Percentiles rank a stretch among this genome's conserved stretches.
These are phyloP conservation scores for Sanghuangporus sanghuang DNA, from an alignment of 1,284 basidiomycete genomes.

Conservation along the genomic window DNA sequence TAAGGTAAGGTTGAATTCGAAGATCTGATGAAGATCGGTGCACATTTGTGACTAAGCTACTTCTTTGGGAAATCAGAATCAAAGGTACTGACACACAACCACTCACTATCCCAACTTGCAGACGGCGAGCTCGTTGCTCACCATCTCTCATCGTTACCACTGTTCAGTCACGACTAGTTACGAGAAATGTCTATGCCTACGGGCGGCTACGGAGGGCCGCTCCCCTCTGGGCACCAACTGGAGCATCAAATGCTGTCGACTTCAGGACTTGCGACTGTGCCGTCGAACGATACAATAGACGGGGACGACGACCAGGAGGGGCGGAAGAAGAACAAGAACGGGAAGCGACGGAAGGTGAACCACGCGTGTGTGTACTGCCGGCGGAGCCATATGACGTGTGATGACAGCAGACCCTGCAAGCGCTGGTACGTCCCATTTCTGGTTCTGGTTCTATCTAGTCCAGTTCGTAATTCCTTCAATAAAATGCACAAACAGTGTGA, in stretches of 20 bases:
- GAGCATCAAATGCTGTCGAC: conserved; percentile 6
- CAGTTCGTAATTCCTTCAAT: not conserved
- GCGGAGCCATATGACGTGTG: conserved; percentile 91
- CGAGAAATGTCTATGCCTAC: not conserved
- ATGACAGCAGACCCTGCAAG: conserved; percentile 84
- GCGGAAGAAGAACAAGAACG: conserved; percentile 44
- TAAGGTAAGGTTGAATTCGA: not conserved
- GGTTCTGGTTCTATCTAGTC: not conserved
- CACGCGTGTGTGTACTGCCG: conserved; percentile 93
- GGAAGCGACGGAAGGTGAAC: conserved; percentile 77
- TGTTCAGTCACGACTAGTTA: not conserved
- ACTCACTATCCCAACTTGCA: not conserved
- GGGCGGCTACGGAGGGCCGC: not conserved
- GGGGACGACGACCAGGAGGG: conserved; percentile 22
- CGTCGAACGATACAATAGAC: conserved; percentile 15
- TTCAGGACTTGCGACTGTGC: not conserved
- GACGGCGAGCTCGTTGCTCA: not conserved
- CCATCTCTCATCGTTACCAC: not conserved
- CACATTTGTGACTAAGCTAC: not conserved
- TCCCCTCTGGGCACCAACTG: not conserved
- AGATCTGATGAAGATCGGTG: not conserved
- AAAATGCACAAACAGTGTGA: conserved; percentile 58
- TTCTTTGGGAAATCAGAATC: not conserved
- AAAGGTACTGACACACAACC: not conserved
- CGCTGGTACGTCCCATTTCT: conserved; percentile 64